Conservation (phyloP, 2,329 filamentous ascomycete genomes). For the Aspergillaceae sp. region DNA sequence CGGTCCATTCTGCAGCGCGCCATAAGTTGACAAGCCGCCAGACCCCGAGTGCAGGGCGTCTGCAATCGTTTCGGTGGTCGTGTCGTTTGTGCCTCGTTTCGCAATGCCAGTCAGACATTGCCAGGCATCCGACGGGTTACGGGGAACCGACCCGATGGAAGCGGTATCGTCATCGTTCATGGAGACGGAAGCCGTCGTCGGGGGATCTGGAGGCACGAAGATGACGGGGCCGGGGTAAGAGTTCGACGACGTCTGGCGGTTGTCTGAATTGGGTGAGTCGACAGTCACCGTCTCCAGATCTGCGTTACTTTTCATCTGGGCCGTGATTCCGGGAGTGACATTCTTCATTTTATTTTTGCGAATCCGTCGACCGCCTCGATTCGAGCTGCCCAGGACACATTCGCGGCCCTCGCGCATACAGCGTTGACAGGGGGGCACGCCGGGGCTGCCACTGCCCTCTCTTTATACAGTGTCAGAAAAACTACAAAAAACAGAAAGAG, state of each 20-base stretch:
- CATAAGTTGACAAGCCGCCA: slow-evolving; percentile 16
- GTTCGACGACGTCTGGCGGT: slow-evolving; percentile 15
- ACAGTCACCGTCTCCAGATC: slow-evolving; percentile 15
- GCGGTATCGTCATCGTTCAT: slow-evolving; percentile 32
- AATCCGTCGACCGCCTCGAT: slow-evolving; percentile 51
- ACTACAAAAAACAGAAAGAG: slow-evolving; percentile 7
- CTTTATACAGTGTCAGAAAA: slow-evolving; percentile 22
- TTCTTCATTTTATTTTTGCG: slow-evolving; percentile 43
- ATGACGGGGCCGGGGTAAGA: slow-evolving; percentile 27
- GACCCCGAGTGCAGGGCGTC: slow-evolving; percentile 17
- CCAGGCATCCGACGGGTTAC: slow-evolving; percentile 43
- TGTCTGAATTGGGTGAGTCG: slow-evolving; percentile 20
- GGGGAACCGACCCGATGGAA: slow-evolving; percentile 36
- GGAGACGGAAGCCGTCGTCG: slow-evolving; percentile 17
- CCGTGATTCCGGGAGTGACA: slow-evolving; percentile 19
- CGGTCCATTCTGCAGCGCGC: slow-evolving; percentile 18
- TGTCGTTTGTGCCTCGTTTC: slow-evolving; percentile 24
- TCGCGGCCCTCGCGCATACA: slow-evolving; percentile 51
- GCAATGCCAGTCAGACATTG: slow-evolving; percentile 40
- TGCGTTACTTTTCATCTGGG: slow-evolving; percentile 18
- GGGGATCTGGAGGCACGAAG: slow-evolving; percentile 26
- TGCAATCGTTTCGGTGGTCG: slow-evolving; percentile 12
- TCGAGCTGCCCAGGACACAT: slow-evolving; percentile 52
- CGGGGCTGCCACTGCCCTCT: slow-evolving; percentile 40
- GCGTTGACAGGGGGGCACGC: slow-evolving; percentile 48